Base-by-base conservation (phyloP, 257 asterid genomes). In the Prunella vulgaris region DNA sequence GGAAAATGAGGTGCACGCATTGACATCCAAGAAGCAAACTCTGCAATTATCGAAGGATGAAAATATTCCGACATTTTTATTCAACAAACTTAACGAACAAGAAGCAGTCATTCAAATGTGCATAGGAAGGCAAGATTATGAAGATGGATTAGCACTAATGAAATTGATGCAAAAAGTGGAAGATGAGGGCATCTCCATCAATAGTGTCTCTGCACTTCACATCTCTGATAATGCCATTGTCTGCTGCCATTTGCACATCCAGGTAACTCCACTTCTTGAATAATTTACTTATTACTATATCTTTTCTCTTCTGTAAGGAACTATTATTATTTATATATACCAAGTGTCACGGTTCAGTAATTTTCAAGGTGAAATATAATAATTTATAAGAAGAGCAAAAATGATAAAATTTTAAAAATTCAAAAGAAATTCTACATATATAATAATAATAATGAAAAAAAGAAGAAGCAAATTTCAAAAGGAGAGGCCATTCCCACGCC, bases 101-200 rank as follows among this genome's bases (percentile, higher is more conserved):
- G 86, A 82, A 66, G 86, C 82, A 5, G 33, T 82, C 2, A 28
- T 79, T 76, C 86, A 82, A 24, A 65, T 79, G 2, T 79, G 84
- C 79, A 49, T 73, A 71, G 63, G 2, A 2, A 48, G 35, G 13
- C 44, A 61, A 9, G 69, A 61, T 2, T 38, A 64, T 32, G 49
- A 48, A 33, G 28, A 57, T 9, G 74, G 56, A 21, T 24, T 27
- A 21, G 35, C 10, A 24, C 61, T 76, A 22, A 15, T 63, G 5
- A 64, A 6, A 0, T 8, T 81, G 69, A 13, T 81, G 72, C 79
- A 78, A 17, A 59, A 32, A 1, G 15, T 81, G 25, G 85, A 81
- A 74, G 79, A 75, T 13, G 74, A 74, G 24, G 79, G 69, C 15
- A 59, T 81, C 7, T 57, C 46, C 53, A 64, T 81, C 60, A 75